These are phyloP conservation scores for Aspergillus incahuasiensis DNA, from an alignment of 495 filamentous ascomycete species.

Conservation along the genomic window DNA sequence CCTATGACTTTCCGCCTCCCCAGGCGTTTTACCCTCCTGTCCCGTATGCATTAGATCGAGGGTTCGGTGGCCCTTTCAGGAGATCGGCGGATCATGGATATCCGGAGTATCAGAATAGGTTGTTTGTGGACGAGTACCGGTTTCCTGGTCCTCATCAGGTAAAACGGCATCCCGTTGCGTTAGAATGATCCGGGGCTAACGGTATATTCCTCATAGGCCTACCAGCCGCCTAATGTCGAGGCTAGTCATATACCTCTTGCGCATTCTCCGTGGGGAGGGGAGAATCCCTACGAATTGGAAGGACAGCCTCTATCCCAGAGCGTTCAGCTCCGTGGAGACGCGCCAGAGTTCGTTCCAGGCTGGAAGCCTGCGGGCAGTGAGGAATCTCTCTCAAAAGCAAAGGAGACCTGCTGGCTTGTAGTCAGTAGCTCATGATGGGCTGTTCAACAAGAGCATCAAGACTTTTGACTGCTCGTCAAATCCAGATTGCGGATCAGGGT, in stretches of 20 bases:
- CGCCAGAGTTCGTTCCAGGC: slow-evolving; percentile 22
- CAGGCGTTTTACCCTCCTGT: neutral
- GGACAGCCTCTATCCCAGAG: neutral
- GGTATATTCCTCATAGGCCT: neutral
- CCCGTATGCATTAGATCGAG: neutral
- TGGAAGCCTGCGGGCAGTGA: neutral
- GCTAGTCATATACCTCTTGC: neutral
- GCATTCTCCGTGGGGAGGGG: neutral
- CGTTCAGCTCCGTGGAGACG: slow-evolving; percentile 17
- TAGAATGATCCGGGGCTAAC: neutral
- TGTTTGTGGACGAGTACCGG: slow-evolving; percentile 17
- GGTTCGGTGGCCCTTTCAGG: neutral
- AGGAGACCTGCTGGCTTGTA: slow-evolving; percentile 10
- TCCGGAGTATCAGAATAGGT: slow-evolving; percentile 2
- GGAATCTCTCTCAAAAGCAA: neutral
- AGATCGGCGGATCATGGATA: neutral
- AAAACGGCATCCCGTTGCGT: neutral
- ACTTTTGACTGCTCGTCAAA: too few species aligned
- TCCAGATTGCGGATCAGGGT: neutral
- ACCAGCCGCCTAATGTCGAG: slow-evolving; percentile 5
- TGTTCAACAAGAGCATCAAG: neutral
- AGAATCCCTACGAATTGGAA: neutral
- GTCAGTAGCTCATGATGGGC: slow-evolving; percentile 8
- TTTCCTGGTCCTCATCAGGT: slow-evolving; percentile 18
- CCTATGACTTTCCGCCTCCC: neutral